phyloP scores from a whole-genome alignment of 2,329 filamentous ascomycete species.

The Fusarium pseudoanthophilum region DNA sequence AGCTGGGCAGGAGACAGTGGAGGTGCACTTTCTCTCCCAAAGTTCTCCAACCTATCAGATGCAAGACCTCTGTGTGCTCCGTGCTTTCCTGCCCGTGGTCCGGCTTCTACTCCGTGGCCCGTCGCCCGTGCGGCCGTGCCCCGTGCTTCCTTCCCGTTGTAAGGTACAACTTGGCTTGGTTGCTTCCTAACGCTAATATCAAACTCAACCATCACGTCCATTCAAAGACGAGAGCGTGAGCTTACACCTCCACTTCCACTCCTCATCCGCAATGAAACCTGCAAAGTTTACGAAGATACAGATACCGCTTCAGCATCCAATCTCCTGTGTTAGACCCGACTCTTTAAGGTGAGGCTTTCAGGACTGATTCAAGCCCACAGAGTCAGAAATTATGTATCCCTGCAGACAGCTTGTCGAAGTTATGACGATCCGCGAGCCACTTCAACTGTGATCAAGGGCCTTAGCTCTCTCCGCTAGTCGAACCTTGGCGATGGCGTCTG shows the following conservation, averaged over 20 bases:
- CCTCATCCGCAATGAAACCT: background rate
- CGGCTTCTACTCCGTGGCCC: conserved; percentile 32
- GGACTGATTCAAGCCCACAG: conserved; percentile 22
- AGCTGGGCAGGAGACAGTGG: conserved; percentile 29
- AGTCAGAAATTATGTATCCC: conserved; percentile 23
- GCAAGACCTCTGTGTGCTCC: conserved; percentile 22
- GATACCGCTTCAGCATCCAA: background rate
- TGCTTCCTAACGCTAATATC: conserved; percentile 24
- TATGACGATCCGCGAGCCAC: conserved; percentile 40
- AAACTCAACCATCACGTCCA: conserved; percentile 1
- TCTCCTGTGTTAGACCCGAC: too few relatives aligned
- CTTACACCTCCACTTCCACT: background rate
- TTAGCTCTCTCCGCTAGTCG: conserved; percentile 33
- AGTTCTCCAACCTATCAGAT: background rate
- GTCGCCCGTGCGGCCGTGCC: conserved; percentile 21
- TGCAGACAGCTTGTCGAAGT: conserved; percentile 30
- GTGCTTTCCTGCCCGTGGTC: conserved; percentile 31
- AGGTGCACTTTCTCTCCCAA: conserved; percentile 23
- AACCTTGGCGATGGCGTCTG: conserved; percentile 35
- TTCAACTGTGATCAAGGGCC: conserved; percentile 32
- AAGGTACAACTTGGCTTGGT: background rate
- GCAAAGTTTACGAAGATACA: background rate
- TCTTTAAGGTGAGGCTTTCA: background rate
- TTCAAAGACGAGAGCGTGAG: background rate
- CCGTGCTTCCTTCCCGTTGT: conserved; percentile 35